Conservation (phyloP, 2,329 filamentous ascomycete species). For the Westerdykella sp. region DNA sequence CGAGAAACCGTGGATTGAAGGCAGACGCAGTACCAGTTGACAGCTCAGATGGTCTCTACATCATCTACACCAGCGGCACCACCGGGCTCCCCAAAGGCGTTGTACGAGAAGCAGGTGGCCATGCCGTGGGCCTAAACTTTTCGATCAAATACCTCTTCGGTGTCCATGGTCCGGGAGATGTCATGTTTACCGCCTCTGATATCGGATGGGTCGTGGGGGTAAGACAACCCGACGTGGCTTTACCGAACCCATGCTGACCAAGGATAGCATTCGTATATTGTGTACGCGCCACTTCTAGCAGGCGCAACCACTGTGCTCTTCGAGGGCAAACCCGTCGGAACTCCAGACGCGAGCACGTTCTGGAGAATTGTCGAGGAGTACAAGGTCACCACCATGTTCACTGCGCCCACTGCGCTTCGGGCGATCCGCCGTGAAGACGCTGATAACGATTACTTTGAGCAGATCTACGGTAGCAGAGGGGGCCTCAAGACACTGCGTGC, state of each 20-base stretch:
- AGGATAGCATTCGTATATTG: conserved; percentile 57
- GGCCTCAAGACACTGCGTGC: conserved; percentile 67
- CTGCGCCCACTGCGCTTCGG: conserved; percentile 78
- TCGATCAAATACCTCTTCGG: conserved; percentile 79
- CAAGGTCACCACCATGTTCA: conserved; percentile 72
- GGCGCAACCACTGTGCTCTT: conserved; percentile 84
- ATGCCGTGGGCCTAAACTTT: conserved; percentile 77
- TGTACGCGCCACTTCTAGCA: conserved; percentile 79
- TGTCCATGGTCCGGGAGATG: conserved; percentile 75
- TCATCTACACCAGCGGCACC: conserved; percentile 82
- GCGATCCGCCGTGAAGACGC: conserved; percentile 85
- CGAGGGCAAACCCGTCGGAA: conserved; percentile 90
- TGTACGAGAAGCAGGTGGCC: conserved; percentile 73
- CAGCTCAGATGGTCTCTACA: conserved; percentile 75
- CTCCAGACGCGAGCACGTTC: conserved; percentile 78
- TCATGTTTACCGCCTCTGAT: conserved; percentile 74
- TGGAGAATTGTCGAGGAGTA: conserved; percentile 84
- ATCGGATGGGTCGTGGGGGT: conserved; percentile 84
- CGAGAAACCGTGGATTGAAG: conserved; percentile 58
- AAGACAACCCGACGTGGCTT: conserved; percentile 57
- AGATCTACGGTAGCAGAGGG: conserved; percentile 55
- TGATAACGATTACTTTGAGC: conserved; percentile 58
- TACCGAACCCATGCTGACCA: not conserved
- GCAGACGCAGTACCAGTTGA: conserved; percentile 72
- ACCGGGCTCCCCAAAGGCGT: conserved; percentile 81